phyloP scores from a whole-genome alignment of 1,284 basidiomycete species.

The Moesziomyces sp. region DNA sequence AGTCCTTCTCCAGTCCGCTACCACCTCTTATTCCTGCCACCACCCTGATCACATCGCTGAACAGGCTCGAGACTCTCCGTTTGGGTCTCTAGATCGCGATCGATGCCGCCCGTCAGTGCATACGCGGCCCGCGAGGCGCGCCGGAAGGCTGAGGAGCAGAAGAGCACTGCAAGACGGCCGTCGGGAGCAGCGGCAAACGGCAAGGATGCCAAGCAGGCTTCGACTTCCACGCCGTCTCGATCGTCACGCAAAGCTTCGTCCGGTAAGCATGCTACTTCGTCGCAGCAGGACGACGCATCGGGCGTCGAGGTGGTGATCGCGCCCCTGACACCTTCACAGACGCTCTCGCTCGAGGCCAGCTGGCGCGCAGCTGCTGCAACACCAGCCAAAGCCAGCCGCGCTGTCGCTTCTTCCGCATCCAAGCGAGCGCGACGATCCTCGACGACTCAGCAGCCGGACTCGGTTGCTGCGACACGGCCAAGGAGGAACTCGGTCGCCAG shows the following conservation, averaged over 20 bases:
- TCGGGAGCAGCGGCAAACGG: too few species aligned
- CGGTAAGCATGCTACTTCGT: neutral
- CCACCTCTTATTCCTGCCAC: neutral
- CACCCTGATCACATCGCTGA: neutral
- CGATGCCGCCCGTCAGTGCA: constrained; percentile 24
- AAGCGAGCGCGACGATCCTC: constrained; percentile 21
- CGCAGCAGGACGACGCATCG: constrained; percentile 1
- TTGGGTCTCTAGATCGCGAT: too few species aligned
- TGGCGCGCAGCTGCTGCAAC: constrained; percentile 5
- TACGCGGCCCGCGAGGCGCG: constrained; percentile 41
- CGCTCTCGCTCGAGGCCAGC: neutral
- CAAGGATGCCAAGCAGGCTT: constrained; percentile 1
- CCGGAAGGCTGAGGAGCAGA: constrained; percentile 10
- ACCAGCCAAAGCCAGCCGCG: neutral
- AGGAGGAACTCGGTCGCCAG: constrained; percentile 14
- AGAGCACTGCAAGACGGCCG: neutral
- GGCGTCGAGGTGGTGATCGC: constrained; percentile 15
- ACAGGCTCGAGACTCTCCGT: too few species aligned
- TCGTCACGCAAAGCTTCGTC: constrained; percentile 4
- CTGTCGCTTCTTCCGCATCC: constrained; percentile 1
- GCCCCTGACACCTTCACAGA: constrained; percentile 13
- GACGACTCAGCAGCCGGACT: constrained; percentile 1
- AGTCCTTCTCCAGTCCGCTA: neutral
- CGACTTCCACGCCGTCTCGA: constrained; percentile 3
- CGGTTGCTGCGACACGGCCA: constrained; percentile 18